A percentile compares a stretch with the other conserved stretches of the same genome.
phyloP scores from a whole-genome alignment of 2,329 filamentous ascomycete genomes.

The Aureobasidium leucospermi region DNA sequence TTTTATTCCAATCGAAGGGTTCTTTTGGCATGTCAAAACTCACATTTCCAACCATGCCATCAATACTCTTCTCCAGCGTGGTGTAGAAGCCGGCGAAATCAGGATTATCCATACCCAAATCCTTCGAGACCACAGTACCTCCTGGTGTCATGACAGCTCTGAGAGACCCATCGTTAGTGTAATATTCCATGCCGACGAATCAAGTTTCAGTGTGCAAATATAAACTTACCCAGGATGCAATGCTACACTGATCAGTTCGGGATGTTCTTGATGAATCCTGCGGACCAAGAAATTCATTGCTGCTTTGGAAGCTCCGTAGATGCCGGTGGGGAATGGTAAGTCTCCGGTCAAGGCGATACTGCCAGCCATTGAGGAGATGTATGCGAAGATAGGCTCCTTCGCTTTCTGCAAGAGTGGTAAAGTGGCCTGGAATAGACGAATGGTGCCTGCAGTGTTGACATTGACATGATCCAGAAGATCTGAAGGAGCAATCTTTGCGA shows the following conservation, averaged over 20 bases:
- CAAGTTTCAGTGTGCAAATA: background rate
- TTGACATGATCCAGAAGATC: background rate
- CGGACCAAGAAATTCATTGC: background rate
- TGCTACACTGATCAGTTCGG: background rate
- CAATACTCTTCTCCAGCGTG: background rate
- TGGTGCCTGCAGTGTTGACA: background rate
- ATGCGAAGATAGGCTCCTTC: background rate
- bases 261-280: background rate
- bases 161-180: background rate
- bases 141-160: background rate
- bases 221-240: slow-evolving; percentile 2
- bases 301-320: slow-evolving; percentile 2
- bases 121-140: background rate
- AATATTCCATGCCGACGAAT: background rate
- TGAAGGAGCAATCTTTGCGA: background rate
- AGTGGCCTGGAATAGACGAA: background rate
- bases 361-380: background rate
- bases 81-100: background rate
- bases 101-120: background rate
- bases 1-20: background rate
- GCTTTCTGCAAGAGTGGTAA: background rate
- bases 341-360: background rate
- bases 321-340: background rate
- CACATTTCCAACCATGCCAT: background rate
- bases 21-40: background rate